These are phyloP conservation scores for Aspergillus proliferans DNA, from an alignment of 2,329 filamentous ascomycete species.

Conservation along the genomic window DNA sequence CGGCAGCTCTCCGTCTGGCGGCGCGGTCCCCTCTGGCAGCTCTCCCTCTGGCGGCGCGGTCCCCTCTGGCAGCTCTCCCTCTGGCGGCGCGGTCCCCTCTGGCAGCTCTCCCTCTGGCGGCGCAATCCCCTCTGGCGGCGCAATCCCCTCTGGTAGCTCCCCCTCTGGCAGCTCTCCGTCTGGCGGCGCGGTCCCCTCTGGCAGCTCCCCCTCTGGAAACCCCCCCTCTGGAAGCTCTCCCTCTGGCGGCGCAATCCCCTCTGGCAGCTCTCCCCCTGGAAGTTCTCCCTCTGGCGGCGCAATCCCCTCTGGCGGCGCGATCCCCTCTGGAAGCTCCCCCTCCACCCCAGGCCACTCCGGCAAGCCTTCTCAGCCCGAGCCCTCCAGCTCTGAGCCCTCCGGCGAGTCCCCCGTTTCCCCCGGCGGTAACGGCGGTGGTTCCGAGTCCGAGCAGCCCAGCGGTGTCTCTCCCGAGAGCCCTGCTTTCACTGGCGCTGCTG, in stretches of 20 bases:
- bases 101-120: background rate
- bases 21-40: too few species aligned
- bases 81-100: background rate
- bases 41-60: background rate
- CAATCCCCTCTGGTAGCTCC: background rate
- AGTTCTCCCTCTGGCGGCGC: background rate
- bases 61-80: too few species aligned
- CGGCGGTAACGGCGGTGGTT: background rate
- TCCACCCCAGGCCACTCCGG: background rate
- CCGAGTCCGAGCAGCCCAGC: background rate
- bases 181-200: background rate
- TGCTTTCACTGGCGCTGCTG: slow-evolving; percentile 31
- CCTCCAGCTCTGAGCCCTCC: slow-evolving; percentile 6
- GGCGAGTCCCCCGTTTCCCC: slow-evolving; percentile 9
- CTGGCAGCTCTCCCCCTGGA: background rate
- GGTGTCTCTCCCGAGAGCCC: slow-evolving; percentile 1
- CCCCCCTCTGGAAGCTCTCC: background rate
- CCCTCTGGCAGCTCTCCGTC: background rate
- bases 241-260: slow-evolving; percentile 3
- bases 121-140: background rate
- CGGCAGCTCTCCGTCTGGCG: too few species aligned
- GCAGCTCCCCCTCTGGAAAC: background rate
- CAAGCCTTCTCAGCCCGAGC: slow-evolving; percentile 5
- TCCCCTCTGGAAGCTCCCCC: slow-evolving; percentile 2
- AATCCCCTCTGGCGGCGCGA: slow-evolving; percentile 5